phyloP scores from a whole-genome alignment of 208 protist species.

The Crithidia sp. region DNA sequence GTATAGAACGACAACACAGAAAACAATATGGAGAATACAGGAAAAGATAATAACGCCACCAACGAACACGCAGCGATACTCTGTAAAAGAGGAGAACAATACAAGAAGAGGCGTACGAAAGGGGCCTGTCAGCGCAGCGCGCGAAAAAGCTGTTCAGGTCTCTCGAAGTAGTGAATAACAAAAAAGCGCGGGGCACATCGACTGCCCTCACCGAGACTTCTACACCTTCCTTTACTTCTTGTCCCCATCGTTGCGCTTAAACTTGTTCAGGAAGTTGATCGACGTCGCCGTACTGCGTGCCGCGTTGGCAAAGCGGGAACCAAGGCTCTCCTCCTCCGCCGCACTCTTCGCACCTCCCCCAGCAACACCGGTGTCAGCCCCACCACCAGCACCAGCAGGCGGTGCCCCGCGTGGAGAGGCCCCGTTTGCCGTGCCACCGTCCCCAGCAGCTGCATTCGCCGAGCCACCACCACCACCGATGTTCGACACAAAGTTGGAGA shows the following conservation, averaged over 20 bases:
- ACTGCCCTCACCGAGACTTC: not conserved
- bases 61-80: no score
- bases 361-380: not conserved
- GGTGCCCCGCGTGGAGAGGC: not conserved
- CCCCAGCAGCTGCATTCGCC: not conserved
- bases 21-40: no score
- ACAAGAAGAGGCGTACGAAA: no score
- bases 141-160: no score
- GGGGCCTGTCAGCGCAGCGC: no score
- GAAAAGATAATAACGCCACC: no score
- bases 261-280: conserved; percentile 76
- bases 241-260: conserved; percentile 57
- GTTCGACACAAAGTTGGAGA: conserved; percentile 38
- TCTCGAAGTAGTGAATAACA: no score
- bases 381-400: not conserved
- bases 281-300: conserved; percentile 65
- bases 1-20: no score
- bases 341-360: not conserved
- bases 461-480: conserved; percentile 20
- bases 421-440: not conserved
- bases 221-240: not conserved
- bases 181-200: no score
- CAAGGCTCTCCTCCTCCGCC: conserved; percentile 48
- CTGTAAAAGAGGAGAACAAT: no score
- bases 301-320: conserved; percentile 61